Evolutionary conservation across 2,329 filamentous ascomycete genomes (phyloP), one percentile per base, ranked within the genome.

Genomic region (Trichophaea hybrida): DNA sequence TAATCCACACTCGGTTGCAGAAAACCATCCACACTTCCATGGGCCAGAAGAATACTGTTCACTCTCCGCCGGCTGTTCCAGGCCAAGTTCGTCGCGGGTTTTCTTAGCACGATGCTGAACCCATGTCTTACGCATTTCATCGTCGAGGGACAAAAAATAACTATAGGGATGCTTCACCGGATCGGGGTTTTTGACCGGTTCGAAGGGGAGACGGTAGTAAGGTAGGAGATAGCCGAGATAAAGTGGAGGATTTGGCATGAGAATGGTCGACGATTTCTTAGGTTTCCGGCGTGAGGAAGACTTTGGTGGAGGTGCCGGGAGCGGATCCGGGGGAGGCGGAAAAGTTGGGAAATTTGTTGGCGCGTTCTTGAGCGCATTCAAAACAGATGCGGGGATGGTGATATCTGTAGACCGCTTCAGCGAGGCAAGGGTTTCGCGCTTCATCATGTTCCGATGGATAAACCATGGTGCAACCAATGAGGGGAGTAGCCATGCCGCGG

Each of bases 381-480:
- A 24, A 12, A 50, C 31, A 6, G 48, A 17, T 17, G 48, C 31
- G 13, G 48, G 48, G 31, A 50, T 50, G n/a, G n/a, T 50, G 48
- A 50, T 17, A 24, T 50, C 48, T 4, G 48, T 17, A 12, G 48
- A 50, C 13, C 48, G 48, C 5, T 32, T 17, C n/a, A 50, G n/a
- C n/a, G 48, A 17, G 31, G 48, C 48, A 12, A 50, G 48, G 13
- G 48, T 50, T 50, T 50, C 48, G 12, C 48, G 15, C 31, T 50
- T 50, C 48, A 50, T 50, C 48, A 50, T 50, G 48, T 50, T 50
- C 31, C 48, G 51, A n/a, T 40, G 51, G 31, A 54, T 35, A n/a
- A 54, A 54, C 32, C 35, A 54, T 54, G 51, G 51, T 35, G 51
- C 51, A n/a, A 54, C 51, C n/a, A 54, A 13, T 13, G 51, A 17